Conservation (phyloP, 352 stramenopile species). For the Globisporangium uncinulatum region DNA sequence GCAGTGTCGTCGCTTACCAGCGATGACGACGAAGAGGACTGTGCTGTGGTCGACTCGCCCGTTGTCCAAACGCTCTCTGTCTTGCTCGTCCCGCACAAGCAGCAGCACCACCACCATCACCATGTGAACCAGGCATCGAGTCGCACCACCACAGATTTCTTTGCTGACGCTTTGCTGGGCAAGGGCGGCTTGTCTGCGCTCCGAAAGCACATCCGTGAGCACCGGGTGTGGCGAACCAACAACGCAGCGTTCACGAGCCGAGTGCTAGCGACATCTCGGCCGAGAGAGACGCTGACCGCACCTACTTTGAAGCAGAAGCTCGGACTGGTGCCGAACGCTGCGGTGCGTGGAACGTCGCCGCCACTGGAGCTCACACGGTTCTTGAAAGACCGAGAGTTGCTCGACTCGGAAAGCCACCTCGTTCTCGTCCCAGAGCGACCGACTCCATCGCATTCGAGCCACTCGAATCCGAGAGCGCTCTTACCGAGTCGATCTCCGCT, state of each 20-base stretch:
- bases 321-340: not conserved
- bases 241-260: constrained; percentile 21
- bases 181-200: constrained; percentile 25
- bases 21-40: constrained; percentile 13
- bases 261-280: constrained; percentile 14
- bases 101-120: not conserved
- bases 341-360: not conserved
- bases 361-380: constrained; percentile 7
- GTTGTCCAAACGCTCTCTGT: constrained; percentile 24
- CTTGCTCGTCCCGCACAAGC: constrained; percentile 19
- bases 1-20: not conserved
- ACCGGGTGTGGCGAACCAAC: constrained; percentile 21
- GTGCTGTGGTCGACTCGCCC: constrained; percentile 35
- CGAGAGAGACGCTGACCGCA: constrained; percentile 2
- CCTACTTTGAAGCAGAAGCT: constrained; percentile 3
- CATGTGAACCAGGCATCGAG: not conserved
- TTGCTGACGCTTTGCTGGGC: constrained; percentile 24
- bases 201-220: constrained; percentile 18
- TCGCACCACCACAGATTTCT: constrained; percentile 15
- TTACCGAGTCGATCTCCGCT: not conserved
- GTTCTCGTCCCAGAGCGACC: not conserved
- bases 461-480: constrained; percentile 3
- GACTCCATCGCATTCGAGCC: not conserved
- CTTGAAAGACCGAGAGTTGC: constrained; percentile 9
- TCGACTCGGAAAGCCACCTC: not conserved